A percentile compares a stretch with the other conserved stretches of the same genome.
Evolutionary conservation across 768 basidiomycete species (phyloP).

Genomic region (Hydnomerulius pinastri): DNA sequence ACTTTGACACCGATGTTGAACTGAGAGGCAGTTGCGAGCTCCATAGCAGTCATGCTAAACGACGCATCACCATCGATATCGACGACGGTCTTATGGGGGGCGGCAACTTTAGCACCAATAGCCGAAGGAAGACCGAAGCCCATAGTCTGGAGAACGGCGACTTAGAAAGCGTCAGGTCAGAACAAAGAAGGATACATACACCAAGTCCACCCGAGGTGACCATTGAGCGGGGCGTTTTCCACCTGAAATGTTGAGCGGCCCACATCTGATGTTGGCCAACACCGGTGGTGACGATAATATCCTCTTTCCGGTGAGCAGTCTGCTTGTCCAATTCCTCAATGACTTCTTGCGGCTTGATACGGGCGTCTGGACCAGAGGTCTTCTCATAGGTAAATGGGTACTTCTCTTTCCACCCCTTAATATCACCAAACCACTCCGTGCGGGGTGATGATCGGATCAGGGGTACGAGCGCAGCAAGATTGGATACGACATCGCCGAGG

Average conservation of each 20-base stretch:
- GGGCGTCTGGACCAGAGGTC: conserved; percentile 53
- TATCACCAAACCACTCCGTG: conserved; percentile 79
- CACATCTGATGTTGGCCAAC: conserved; percentile 99
- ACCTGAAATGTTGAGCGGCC: conserved; percentile 94
- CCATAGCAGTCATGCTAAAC: conserved; percentile 99
- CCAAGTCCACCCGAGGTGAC: conserved; percentile 95
- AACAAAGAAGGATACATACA: conserved; percentile 48
- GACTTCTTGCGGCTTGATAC: conserved; percentile 96
- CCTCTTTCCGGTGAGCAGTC: conserved; percentile 77
- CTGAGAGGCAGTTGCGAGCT: conserved; percentile 91
- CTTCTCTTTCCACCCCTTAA: conserved; percentile 79
- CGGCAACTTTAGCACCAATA: conserved; percentile 96
- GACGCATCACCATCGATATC: conserved; percentile 99
- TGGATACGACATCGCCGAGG: conserved; percentile 89
- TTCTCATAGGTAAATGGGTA: conserved; percentile 90
- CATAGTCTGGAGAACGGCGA: conserved; percentile 71
- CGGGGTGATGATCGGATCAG: conserved; percentile 66
- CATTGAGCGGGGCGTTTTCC: conserved; percentile 85
- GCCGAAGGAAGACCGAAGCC: conserved; percentile 95
- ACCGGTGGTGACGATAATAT: conserved; percentile 88
- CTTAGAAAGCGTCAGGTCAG: neutral
- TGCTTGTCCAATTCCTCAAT: conserved; percentile 89
- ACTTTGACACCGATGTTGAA: conserved; percentile 95
- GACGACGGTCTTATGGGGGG: conserved; percentile 89
- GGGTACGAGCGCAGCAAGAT: conserved; percentile 81